Base-by-base conservation (phyloP, 108 stramenopile genomes). In the Nitzschia palea region DNA sequence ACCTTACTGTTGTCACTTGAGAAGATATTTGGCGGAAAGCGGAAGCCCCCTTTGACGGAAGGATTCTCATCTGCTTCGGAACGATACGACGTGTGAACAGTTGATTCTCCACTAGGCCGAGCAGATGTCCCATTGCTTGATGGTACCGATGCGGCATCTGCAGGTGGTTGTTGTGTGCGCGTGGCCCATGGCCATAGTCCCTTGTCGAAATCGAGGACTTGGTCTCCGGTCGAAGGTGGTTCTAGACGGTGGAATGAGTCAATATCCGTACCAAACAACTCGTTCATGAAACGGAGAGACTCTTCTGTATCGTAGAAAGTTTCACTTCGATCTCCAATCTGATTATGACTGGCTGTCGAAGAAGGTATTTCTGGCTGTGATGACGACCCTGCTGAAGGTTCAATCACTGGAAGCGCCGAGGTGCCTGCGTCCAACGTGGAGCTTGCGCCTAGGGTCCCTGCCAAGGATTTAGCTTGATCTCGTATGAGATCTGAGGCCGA, bases 231-330 rank as follows among this genome's bases (percentile, higher is more conserved):
- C 9, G n/a, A n/a, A n/a, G n/a, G n/a, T n/a, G 51, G 20, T 20
- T 61, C 29, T 27, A 12, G 34, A 18, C 14, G 59, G 26, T 8
- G 44, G 5, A 43, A 37, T 6, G 36, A 17, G 3, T 61, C 23
- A 3, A 58, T 26, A 62, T 70, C 60, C 2, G 56, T 26, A 33
- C 69, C 69, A 27, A 70, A 62, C 18, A 70, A 70, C 22, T 32
- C 59, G 37, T 59, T 50, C 32, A 59, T 37, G 58, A 59, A 35
- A 4, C 36, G 23, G 27, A 55, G 18, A 12, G 47, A 18, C 47
- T 20, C 47, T 4, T 48, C 47, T 18, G 47, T 12, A 8, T 18
- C 47, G n/a, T n/a, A n/a, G n/a, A n/a, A n/a, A n/a, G n/a, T n/a
- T n/a, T n/a, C n/a, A n/a, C n/a, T n/a, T n/a, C n/a, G n/a, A n/a